Percentiles rank a stretch among this genome's conserved stretches.
These are phyloP conservation scores for Takashimella koratensis DNA, from an alignment of 1,284 basidiomycete species.

Conservation along the genomic window DNA sequence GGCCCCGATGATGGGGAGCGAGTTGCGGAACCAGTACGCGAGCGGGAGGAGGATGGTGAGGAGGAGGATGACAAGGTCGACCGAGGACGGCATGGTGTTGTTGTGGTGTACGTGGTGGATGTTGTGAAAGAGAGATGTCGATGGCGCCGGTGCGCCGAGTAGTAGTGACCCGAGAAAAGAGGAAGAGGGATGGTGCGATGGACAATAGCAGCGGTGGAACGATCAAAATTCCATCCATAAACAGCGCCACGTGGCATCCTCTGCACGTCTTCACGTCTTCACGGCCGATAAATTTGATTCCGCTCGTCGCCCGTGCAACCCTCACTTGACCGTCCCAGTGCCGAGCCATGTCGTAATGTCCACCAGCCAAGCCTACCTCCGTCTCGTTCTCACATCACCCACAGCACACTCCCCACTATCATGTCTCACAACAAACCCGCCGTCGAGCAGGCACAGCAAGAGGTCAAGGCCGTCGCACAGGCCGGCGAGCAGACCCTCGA, in stretches of 20 bases:
- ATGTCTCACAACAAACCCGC: no score
- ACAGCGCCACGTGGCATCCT: neutral
- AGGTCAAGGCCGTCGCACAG: neutral
- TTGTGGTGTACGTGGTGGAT: neutral
- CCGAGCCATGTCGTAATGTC: no score
- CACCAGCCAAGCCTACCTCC: neutral
- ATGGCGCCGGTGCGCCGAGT: no score
- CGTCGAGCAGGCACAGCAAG: neutral
- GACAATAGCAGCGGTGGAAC: neutral
- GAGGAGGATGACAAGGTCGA: slow-evolving; percentile 39
- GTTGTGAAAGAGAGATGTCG: neutral
- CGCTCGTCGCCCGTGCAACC: no score
- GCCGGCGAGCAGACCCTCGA: neutral
- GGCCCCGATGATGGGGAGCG: slow-evolving; percentile 43
- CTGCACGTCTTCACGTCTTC: no score
- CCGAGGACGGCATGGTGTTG: slow-evolving; percentile 36
- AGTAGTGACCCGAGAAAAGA: no score
- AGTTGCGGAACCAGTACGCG: slow-evolving; percentile 43
- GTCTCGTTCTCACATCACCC: no score
- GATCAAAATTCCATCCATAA: neutral
- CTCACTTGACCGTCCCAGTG: neutral
- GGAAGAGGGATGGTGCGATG: neutral
- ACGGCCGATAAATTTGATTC: no score
- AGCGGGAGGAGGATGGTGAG: slow-evolving; percentile 42
- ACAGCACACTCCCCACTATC: no score